Evolutionary conservation across 2,329 filamentous ascomycete species (phyloP), one percentile per base, ranked within the genome.

Genomic region (Hortaea werneckii): DNA sequence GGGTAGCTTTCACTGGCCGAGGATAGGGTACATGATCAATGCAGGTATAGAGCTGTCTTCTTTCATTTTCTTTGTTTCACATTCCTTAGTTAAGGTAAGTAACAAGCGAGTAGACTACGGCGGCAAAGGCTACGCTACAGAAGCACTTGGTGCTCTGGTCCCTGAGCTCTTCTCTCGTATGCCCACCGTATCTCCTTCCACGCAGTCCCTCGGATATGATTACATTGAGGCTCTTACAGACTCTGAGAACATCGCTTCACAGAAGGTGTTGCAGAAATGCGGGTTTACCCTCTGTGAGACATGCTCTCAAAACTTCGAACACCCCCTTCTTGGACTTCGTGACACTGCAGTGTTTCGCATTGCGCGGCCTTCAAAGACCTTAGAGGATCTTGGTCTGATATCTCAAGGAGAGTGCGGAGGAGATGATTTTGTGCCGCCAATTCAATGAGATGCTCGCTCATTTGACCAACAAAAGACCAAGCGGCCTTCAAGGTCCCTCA

Each of bases 251-350:
- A 45, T 48, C 6, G 67, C 65, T 3, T 84, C 80, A 53, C 71
- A 73, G 47, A 68, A 68, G 3, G 75, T 85, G 6, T 52, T 85
- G 45, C 54, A 59, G 41, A 83, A 82, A 57, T 62, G 58, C 10
- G 79, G 79, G 1, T 79, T 83, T 51, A 63, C 64, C 53, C 55
- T 69, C 34, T 68, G 69, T 38, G 69, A 70, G 53, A 60, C 52
- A 27, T 75, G 67, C 64, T 51, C 56, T 30, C 65, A 64, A 41
- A 62, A 65, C 37, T 67, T 67, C 46, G 58, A 66, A 39, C 67
- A 65, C 46, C 57, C 61, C 9, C 50, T 58, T 9, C 41, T 66
- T 40, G 64, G 64, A 2, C 49, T 56, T 50, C 55, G 63, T 44
- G 65, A 67, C 47, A 65, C 64, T 2, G 44, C 64, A 35, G 55